These are phyloP conservation scores for Suhomyces sp. DNA, from an alignment of 805 yeast genomes.

Conservation along the genomic window DNA sequence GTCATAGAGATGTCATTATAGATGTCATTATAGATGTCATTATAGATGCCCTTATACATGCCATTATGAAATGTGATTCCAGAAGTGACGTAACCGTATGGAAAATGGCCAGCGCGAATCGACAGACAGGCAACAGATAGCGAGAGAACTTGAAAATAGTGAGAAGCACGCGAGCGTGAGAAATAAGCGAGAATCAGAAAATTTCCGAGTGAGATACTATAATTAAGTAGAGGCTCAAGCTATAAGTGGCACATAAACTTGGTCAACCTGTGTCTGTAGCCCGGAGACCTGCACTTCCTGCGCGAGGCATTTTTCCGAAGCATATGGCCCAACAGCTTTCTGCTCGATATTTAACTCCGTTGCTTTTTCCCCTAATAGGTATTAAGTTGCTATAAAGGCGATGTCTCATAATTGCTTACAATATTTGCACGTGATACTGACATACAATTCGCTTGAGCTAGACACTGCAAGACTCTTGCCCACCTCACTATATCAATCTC, in stretches of 20 bases:
- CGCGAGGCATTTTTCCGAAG: background rate
- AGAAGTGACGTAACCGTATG: background rate
- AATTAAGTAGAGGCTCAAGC: background rate
- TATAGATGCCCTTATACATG: too few relatives aligned
- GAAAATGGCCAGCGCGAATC: background rate
- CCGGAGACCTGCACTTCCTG: background rate
- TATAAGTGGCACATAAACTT: background rate
- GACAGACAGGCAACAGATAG: background rate
- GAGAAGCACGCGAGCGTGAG: background rate
- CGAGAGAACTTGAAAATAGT: background rate
- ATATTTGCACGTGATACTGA: background rate
- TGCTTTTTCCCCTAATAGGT: background rate
- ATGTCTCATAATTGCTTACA: background rate
- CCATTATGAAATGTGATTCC: too few relatives aligned
- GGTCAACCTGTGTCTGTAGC: background rate
- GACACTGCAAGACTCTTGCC: background rate
- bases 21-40: too few relatives aligned
- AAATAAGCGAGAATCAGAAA: background rate
- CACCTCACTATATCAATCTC: background rate
- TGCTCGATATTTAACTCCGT: background rate
- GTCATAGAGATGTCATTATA: too few relatives aligned
- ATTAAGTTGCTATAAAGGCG: background rate
- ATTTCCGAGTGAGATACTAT: background rate
- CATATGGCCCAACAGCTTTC: background rate
- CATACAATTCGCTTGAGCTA: background rate